These are phyloP conservation scores for Spongispora temasekensis DNA, from an alignment of 1,284 basidiomycete species.

Conservation along the genomic window DNA sequence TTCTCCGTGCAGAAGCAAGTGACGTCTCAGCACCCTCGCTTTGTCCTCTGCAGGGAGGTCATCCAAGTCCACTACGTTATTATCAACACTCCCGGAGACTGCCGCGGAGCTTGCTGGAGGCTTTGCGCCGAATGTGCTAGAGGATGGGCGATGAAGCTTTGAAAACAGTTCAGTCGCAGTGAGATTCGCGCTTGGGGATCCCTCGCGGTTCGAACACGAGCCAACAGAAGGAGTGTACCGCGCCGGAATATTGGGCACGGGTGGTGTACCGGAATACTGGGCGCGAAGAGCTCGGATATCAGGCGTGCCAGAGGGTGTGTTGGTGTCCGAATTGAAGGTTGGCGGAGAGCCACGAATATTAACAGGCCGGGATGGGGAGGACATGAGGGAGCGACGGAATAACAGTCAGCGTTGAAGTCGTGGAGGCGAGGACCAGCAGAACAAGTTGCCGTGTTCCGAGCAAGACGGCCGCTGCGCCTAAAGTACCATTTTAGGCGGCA, in stretches of 20 bases:
- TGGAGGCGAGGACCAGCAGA: background rate
- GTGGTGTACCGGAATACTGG: constrained; percentile 62
- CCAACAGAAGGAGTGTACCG: constrained; percentile 33
- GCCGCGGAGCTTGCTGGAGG: constrained; percentile 30
- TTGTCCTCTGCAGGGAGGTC: constrained; percentile 80
- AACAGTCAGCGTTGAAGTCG: background rate
- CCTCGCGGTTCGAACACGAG: constrained; percentile 33
- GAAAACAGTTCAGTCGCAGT: constrained; percentile 15
- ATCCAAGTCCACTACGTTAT: constrained; percentile 46
- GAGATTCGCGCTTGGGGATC: constrained; percentile 7
- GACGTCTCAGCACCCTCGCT: constrained; percentile 74
- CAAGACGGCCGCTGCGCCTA: no score
- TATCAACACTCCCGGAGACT: constrained; percentile 33
- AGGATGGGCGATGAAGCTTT: constrained; percentile 25
- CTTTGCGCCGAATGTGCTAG: constrained; percentile 36
- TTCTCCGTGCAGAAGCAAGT: constrained; percentile 78
- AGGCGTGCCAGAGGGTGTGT: constrained; percentile 49
- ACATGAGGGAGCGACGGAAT: constrained; percentile 39
- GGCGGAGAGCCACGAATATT: constrained; percentile 50
- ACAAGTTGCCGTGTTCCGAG: background rate
- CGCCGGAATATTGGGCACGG: constrained; percentile 63
- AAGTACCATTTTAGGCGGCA: no score
- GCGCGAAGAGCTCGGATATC: constrained; percentile 61
- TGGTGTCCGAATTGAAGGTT: constrained; percentile 30
- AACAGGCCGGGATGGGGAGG: constrained; percentile 60